Percentiles rank a stretch among this genome's conserved stretches.
Evolutionary conservation across 2,329 filamentous ascomycete genomes (phyloP).

Genomic region (Rhynchosporium agropyri): DNA sequence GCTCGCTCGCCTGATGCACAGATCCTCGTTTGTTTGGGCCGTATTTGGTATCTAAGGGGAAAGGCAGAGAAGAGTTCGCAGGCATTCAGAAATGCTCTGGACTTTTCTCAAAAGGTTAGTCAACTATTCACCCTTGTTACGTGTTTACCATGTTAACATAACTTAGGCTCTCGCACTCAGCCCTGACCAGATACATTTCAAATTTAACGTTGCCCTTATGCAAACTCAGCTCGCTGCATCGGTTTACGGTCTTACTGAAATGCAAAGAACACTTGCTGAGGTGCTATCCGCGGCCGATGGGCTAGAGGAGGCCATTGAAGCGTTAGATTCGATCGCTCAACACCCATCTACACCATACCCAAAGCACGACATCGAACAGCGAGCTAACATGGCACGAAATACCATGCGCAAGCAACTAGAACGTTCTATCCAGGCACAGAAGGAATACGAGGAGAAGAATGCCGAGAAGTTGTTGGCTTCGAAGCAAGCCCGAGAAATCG

Average conservation of each 20-base stretch:
- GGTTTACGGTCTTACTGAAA: constrained; percentile 74
- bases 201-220: constrained; percentile 97
- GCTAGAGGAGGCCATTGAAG: constrained; percentile 82
- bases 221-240: constrained; percentile 90
- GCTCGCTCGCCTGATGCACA: constrained; percentile 64
- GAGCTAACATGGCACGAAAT: constrained; percentile 95
- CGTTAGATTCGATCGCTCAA: constrained; percentile 64
- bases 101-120: constrained; percentile 64
- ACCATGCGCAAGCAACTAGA: constrained; percentile 93
- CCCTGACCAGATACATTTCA: constrained; percentile 84
- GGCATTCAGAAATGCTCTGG: constrained; percentile 65
- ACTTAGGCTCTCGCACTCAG: constrained; percentile 71
- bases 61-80: constrained; percentile 64
- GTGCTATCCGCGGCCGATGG: constrained; percentile 79
- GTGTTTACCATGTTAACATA: constrained; percentile 34
- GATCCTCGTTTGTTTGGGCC: constrained; percentile 70
- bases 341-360: constrained; percentile 80
- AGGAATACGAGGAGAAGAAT: constrained; percentile 91
- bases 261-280: constrained; percentile 76
- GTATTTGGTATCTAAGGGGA: constrained; percentile 69
- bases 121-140: not conserved
- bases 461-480: constrained; percentile 84
- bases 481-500: constrained; percentile 76
- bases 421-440: constrained; percentile 79
- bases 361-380: constrained; percentile 85